Evolutionary conservation across 345 rosid genomes (phyloP), one percentile per base, ranked within the genome.

Genomic region (Arabidopsis thaliana): DNA sequence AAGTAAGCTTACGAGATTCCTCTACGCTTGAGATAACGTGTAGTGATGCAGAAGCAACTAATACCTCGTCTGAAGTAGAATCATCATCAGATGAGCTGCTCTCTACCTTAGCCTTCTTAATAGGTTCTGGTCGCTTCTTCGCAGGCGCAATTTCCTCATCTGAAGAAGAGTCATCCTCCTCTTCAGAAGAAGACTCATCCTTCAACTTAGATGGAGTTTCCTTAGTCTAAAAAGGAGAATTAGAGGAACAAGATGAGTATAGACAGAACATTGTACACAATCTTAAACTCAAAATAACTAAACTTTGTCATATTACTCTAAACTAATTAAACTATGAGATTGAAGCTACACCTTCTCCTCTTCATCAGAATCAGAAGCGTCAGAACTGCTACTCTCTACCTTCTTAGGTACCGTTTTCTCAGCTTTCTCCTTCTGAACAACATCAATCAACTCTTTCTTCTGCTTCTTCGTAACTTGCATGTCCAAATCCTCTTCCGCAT

Each of bases 391-490:
- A 7, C 78, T 63, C 22, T 80, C 88, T 40, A 48, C 58, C 78
- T 83, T 87, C 79, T 81, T 82, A 50, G 51, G 80, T 24, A 71
- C 59, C 77, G 84, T 84, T 0, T 62, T 72, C 75, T 75, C 83
- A 60, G 64, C 67, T 67, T 83, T 87, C 65, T 48, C 76, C 79
- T 84, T 84, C 61, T 59, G 45, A 69, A 79, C 74, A 69, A 85
- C 75, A 62, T 76, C 76, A 12, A 66, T 76, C 45, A 83, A 73
- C 22, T 82, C 79, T 30, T 38, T 77, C 87, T 91, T 89, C 80
- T 80, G 89, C 83, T 87, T 91, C 85, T 89, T 89, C 0, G 75
- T 59, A 71, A 79, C 83, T 67, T 75, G 50, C 78, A 83, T 85
- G 62, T 82, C 87, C 22, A 75, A 12, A 11, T 69, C 81, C 56